Evolutionary conservation across 108 stramenopile genomes (phyloP), one percentile per base, ranked within the genome.

Genomic region (Nitzschia sp.): DNA sequence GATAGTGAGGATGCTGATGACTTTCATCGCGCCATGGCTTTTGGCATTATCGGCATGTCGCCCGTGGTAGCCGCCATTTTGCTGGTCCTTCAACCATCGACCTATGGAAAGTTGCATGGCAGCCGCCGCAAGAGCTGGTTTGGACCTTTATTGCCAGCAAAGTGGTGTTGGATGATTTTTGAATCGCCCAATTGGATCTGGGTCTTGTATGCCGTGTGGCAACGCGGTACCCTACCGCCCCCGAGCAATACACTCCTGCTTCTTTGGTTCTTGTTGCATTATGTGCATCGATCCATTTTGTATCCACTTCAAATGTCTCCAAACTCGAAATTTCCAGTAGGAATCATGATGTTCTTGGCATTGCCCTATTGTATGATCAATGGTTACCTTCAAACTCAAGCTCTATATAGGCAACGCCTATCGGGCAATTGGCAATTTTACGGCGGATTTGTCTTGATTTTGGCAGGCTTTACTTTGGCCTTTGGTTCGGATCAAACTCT

Each of bases 211-310:
- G 21, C 19, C 59, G 28, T 54, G 27, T 48, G 32, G 17, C 35
- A 33, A 45, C 61, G 32, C 54, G 46, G 17, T 3, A 26, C 30
- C n/a, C 46, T 63, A 42, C 32, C 55, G 47, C 15, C 69, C 42
- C 46, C 54, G 23, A 35, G 75, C 58, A 97, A 94, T 66, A 17
- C 49, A 0, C 54, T 84, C 11, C 79, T 97, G 19, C 51, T 91
- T 2, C 36, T 28, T 28, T 62, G 92, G 49, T 97, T 96, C 66
- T 57, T 82, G n/a, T 54, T 82, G 21, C 97, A 97, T 76, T 97
- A 97, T 66, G 53, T 89, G 27, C 85, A 98, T 69, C 83, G 97
- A 55, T 78, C 91, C 8, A 70, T 96, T 21, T 35, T 93, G 9
- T 96, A 94, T 71, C 97, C 97, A 17, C 48, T 96, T 25, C 60